Base-by-base conservation (phyloP, 202 grass and related monocot species). In the Sporobolus alterniflorus region DNA sequence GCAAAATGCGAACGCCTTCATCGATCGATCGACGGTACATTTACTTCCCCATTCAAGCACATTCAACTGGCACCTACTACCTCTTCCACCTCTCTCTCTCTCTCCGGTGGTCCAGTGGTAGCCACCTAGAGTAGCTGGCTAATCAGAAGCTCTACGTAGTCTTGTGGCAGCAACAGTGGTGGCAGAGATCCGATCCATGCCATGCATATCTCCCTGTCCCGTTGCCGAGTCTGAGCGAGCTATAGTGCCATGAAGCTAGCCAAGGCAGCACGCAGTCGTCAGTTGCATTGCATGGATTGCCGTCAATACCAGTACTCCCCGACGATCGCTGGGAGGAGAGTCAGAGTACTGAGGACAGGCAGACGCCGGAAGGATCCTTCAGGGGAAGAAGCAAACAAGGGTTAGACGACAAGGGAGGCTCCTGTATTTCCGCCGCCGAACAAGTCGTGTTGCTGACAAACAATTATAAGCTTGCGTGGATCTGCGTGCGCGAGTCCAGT, bases 321-420 rank as follows among this genome's bases (percentile, higher is more conserved):
- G 3, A 1, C 22, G 55, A 26, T n/a, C 51, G n/a, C 17, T 21
- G 75, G 29, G 10, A 25, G 8, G 36, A 5, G 36, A 39, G 36
- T 39, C 36, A n/a, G n/a, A n/a, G 36, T 39, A 39, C 76, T 51
- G 61, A 14, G n/a, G 48, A 1, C 36, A 39, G 36, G 8, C 6
- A 39, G 69, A 21, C 43, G 25, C 60, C 39, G 9, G 80, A 32
- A 81, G 81, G 82, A 89, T 85, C 77, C 82, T 36, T 85, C 82
- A 81, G 87, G 44, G 64, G 77, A 77, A 81, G 82, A 89, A 85
- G 72, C 52, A 13, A 89, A 89, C 87, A 89, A 89, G 54, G 30
- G 44, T 64, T 49, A 89, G 47, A 85, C 77, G 87, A 89, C 87
- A 76, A 86, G 40, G 8, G 54, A 69, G 31, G 3, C 15, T 70